Percentiles rank a stretch among this genome's conserved stretches.
Conservation (phyloP, 2,329 filamentous ascomycete genomes). For the Fusarium compactum region DNA sequence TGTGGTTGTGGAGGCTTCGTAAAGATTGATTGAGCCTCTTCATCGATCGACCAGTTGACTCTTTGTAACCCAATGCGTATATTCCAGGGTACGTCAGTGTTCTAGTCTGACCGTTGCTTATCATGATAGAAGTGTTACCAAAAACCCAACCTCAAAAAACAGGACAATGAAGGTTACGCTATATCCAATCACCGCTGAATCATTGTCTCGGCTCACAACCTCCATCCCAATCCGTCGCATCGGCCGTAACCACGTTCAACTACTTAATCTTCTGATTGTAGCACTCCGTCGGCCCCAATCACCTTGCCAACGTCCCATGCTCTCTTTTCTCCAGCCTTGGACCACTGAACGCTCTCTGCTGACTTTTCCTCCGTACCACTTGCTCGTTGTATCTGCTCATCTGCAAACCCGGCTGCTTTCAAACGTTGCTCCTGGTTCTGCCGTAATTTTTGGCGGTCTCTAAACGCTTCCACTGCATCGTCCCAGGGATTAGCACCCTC, state of each 20-base stretch:
- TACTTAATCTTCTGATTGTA: constrained; percentile 20
- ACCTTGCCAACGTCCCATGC: constrained; percentile 71
- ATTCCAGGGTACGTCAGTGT: not conserved
- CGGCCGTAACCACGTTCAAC: constrained; percentile 1
- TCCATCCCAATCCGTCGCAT: constrained; percentile 15
- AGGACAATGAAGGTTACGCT: constrained; percentile 19
- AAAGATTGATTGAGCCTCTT: not conserved
- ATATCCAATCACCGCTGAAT: constrained; percentile 28
- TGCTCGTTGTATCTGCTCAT: constrained; percentile 73
- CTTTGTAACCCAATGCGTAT: constrained; percentile 14
- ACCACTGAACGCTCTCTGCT: constrained; percentile 78
- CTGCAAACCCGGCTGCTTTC: constrained; percentile 81
- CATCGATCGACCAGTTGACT: not conserved
- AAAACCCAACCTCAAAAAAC: constrained; percentile 20
- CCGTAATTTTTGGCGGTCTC: constrained; percentile 84
- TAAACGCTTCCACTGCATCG: constrained; percentile 79
- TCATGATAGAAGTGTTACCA: constrained; percentile 1
- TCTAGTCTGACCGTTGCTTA: not conserved
- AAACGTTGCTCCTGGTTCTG: constrained; percentile 81
- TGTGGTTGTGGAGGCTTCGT: constrained; percentile 2
- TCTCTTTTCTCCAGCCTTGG: constrained; percentile 72
- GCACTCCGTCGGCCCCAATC: constrained; percentile 29
- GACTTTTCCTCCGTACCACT: constrained; percentile 71
- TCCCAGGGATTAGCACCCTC: constrained; percentile 77
- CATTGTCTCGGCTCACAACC: constrained; percentile 16